Evolutionary conservation across 2,329 filamentous ascomycete species (phyloP).

Genomic region (Neurospora sp.): DNA sequence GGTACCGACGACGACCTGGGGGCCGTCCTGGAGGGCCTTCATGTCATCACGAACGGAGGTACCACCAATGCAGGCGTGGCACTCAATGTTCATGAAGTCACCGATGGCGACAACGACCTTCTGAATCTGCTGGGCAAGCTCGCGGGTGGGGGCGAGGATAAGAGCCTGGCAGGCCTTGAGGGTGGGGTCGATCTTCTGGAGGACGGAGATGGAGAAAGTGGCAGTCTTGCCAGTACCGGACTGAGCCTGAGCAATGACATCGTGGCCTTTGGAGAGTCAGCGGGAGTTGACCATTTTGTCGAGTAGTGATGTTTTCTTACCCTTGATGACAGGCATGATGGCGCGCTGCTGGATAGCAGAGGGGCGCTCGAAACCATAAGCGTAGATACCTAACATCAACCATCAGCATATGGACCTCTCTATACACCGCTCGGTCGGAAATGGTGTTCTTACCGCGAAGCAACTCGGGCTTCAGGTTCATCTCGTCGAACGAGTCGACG

Average conservation of each 20-base stretch:
- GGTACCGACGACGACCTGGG: constrained; percentile 94
- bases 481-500: constrained; percentile 97
- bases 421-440: constrained; percentile 8
- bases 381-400: constrained; percentile 66
- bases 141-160: constrained; percentile 89
- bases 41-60: constrained; percentile 98
- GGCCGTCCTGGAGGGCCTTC: constrained; percentile 91
- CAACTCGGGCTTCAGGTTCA: constrained; percentile 94
- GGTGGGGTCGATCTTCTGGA: constrained; percentile 90
- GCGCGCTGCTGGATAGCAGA: constrained; percentile 99
- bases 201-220: constrained; percentile 91
- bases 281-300: neutral
- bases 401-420: constrained; percentile 16
- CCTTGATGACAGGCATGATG: constrained; percentile 99
- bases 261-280: constrained; percentile 54
- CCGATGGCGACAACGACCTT: constrained; percentile 99
- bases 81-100: constrained; percentile 99
- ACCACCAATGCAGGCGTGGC: constrained; percentile 95
- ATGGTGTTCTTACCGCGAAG: constrained; percentile 61
- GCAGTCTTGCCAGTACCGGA: constrained; percentile 96
- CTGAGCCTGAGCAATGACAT: constrained; percentile 99
- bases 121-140: constrained; percentile 96
- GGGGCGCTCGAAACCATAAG: constrained; percentile 99
- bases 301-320: constrained; percentile 38
- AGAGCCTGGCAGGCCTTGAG: constrained; percentile 90